phyloP scores from a whole-genome alignment of 2,329 filamentous ascomycete genomes.

The Penicillium sp. region DNA sequence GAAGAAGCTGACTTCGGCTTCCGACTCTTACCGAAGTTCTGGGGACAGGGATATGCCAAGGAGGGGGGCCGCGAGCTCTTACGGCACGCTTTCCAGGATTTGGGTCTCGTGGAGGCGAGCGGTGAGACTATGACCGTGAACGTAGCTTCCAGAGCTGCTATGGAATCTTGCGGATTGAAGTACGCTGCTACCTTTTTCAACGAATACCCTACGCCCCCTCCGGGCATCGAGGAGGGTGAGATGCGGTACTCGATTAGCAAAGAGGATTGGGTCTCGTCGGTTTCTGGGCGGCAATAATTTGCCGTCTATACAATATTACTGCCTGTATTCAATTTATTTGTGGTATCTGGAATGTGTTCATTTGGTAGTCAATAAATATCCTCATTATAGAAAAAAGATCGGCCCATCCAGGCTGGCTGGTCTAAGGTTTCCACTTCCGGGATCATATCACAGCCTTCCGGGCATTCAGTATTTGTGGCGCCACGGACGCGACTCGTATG shows the following conservation, averaged over 20 bases:
- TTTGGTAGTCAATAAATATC: too few relatives aligned
- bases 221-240: constrained; percentile 14
- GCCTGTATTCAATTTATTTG: too few relatives aligned
- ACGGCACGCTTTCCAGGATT: constrained; percentile 9
- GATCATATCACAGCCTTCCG: too few relatives aligned
- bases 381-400: too few relatives aligned
- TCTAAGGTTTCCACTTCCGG: too few relatives aligned
- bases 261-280: too few relatives aligned
- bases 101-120: constrained; percentile 11
- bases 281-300: too few relatives aligned
- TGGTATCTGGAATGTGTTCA: too few relatives aligned
- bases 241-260: background rate
- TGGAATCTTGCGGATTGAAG: constrained; percentile 9
- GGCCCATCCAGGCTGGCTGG: too few relatives aligned
- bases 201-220: constrained; percentile 10
- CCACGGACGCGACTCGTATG: too few relatives aligned
- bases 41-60: constrained; percentile 14
- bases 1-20: constrained; percentile 12
- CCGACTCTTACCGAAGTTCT: constrained; percentile 7
- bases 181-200: constrained; percentile 12
- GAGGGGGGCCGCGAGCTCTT: constrained; percentile 10
- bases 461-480: too few relatives aligned
- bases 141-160: constrained; percentile 4
- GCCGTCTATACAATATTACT: too few relatives aligned
- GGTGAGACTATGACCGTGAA: constrained; percentile 17